Evolutionary conservation across 2,329 filamentous ascomycete genomes (phyloP).

Genomic region (Botryotinia convoluta): DNA sequence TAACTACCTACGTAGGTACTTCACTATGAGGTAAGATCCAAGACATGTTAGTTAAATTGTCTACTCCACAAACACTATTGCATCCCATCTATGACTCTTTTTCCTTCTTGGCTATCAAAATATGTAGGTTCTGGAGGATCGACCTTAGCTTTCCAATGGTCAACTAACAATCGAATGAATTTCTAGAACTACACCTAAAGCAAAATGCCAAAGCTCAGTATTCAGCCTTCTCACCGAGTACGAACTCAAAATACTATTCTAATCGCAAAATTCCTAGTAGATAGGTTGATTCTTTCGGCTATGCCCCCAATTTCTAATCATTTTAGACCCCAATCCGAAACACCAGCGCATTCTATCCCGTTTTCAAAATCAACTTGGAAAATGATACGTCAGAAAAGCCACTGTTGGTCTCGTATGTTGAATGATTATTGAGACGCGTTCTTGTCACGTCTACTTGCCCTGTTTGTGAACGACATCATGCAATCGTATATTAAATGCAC

Average conservation of each 20-base stretch:
- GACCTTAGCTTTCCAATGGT: not conserved
- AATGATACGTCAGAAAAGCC: constrained; percentile 16
- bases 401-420: not conserved
- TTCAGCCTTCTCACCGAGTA: not conserved
- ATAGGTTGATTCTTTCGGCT: not conserved
- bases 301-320: not conserved
- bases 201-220: not conserved
- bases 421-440: constrained; percentile 12
- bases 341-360: constrained; percentile 7
- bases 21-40: not conserved
- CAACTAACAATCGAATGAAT: not conserved
- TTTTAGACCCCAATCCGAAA: constrained; percentile 6
- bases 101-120: not conserved
- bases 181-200: not conserved
- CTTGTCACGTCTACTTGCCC: constrained; percentile 6
- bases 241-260: not conserved
- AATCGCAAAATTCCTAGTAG: constrained; percentile 4
- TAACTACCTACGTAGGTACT: not conserved
- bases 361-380: not conserved
- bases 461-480: not conserved
- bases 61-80: not conserved
- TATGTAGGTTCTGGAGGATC: not conserved
- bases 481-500: constrained; percentile 4
- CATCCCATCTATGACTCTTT: not conserved
- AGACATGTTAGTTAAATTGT: not conserved